Percentiles rank a stretch among this genome's conserved stretches.
Evolutionary conservation across 2,329 filamentous ascomycete species (phyloP).

Genomic region (Penicillium sp.): DNA sequence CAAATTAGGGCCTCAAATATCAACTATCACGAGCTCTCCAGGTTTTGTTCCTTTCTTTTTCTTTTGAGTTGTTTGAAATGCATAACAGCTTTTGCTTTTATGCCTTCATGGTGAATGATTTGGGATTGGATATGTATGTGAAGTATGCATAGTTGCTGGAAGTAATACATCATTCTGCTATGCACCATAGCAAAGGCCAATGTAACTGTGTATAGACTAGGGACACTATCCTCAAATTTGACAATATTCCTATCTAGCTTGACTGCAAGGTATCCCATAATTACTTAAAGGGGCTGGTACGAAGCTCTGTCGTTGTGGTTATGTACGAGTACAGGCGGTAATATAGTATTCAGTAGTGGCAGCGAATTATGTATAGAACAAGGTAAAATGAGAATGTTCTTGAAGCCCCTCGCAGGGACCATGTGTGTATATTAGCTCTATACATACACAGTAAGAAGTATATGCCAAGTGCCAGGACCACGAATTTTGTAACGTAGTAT

Average conservation of each 20-base stretch:
- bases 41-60: too few relatives aligned
- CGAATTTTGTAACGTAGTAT: neutral
- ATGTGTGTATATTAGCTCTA: too few relatives aligned
- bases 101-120: neutral
- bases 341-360: neutral
- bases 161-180: neutral
- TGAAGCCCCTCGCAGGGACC: neutral
- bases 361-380: neutral
- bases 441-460: too few relatives aligned
- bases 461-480: neutral
- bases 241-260: too few relatives aligned
- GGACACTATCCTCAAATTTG: neutral
- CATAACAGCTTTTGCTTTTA: too few relatives aligned
- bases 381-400: neutral
- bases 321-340: neutral
- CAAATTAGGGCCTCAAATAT: neutral
- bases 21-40: neutral
- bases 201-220: too few relatives aligned
- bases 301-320: neutral
- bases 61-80: too few relatives aligned
- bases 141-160: neutral
- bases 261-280: neutral
- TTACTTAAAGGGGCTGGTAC: neutral
- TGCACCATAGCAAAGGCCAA: too few relatives aligned
- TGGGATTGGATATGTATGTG: neutral